Conservation (phyloP, 306 rosid genomes). For the Casuarina cunninghamiana region DNA sequence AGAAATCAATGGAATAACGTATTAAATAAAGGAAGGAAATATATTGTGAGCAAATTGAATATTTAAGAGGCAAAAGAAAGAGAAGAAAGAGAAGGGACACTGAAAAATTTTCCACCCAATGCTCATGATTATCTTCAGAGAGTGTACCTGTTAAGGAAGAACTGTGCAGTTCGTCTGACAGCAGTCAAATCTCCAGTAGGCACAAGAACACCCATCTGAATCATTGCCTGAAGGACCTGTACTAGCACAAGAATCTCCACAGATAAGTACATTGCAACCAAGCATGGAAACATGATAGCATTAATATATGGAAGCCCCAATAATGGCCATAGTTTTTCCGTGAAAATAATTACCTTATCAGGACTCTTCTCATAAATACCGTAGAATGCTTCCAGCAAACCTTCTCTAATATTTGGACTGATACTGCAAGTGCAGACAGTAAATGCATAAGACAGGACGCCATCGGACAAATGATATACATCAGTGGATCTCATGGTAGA, state of each 20-base stretch:
- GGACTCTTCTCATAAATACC: conserved; percentile 97
- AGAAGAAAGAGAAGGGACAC: background rate
- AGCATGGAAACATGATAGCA: conserved; percentile 17
- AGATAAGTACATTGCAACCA: conserved; percentile 25
- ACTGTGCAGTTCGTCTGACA: conserved; percentile 92
- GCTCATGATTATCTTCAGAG: conserved; percentile 11
- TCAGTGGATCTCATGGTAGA: conserved; percentile 6
- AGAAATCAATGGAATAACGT: background rate
- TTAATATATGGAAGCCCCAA: conserved; percentile 9
- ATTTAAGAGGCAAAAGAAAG: background rate
- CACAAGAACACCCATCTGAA: conserved; percentile 99
- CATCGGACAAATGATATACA: conserved; percentile 9
- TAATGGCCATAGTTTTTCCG: conserved; percentile 17
- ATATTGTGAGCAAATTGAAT: background rate
- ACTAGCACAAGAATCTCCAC: conserved; percentile 31
- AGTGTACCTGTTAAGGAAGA: conserved; percentile 84
- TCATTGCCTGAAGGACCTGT: conserved; percentile 96
- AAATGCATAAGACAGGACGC: conserved; percentile 27
- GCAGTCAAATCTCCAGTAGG: conserved; percentile 99
- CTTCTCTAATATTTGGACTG: conserved; percentile 92
- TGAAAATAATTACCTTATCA: conserved; percentile 65
- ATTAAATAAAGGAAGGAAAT: background rate
- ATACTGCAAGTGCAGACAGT: conserved; percentile 58
- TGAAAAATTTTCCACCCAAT: conserved; percentile 17
- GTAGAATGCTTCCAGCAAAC: conserved; percentile 88